Percentiles rank a stretch among this genome's conserved stretches.
These are phyloP conservation scores for Rhexocercosporidium sp. DNA, from an alignment of 2,329 filamentous ascomycete genomes.

Conservation along the genomic window DNA sequence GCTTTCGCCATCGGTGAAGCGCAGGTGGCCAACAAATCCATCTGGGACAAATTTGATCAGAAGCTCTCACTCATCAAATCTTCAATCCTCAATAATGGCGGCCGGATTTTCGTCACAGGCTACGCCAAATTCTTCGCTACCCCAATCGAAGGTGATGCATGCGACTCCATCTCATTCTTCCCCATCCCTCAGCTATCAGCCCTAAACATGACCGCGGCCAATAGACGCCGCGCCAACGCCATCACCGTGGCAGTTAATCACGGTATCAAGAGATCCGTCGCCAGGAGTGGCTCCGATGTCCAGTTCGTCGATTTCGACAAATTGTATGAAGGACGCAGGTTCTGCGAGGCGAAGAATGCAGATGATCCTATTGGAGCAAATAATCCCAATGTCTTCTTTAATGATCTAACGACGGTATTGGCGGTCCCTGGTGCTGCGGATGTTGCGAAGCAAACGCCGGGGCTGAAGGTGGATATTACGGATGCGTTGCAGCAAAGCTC, in stretches of 20 bases:
- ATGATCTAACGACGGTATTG: slow-evolving; percentile 7
- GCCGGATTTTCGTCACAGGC: slow-evolving; percentile 7
- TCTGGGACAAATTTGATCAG: slow-evolving; percentile 1
- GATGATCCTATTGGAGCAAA: slow-evolving; percentile 15
- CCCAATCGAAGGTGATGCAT: slow-evolving; percentile 5
- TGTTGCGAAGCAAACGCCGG: neutral
- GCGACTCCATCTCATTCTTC: slow-evolving; percentile 9
- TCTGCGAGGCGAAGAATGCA: slow-evolving; percentile 5
- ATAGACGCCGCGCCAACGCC: neutral
- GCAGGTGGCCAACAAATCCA: neutral
- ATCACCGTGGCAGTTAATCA: neutral
- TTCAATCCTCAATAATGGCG: neutral
- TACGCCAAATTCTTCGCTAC: slow-evolving; percentile 8
- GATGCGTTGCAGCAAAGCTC: slow-evolving; percentile 10
- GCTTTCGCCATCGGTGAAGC: neutral
- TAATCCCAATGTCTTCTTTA: slow-evolving; percentile 6
- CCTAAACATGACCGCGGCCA: slow-evolving; percentile 4
- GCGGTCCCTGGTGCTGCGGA: neutral
- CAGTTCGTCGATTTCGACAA: slow-evolving; percentile 8
- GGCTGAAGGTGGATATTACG: slow-evolving; percentile 1
- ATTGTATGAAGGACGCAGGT: slow-evolving; percentile 8
- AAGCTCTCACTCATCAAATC: slow-evolving; percentile 8
- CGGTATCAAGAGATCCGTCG: neutral
- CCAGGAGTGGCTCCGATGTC: neutral
- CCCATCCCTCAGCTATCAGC: slow-evolving; percentile 5